Conservation (phyloP, 2,329 filamentous ascomycete species). For the Ceratocystis eucalypticola region DNA sequence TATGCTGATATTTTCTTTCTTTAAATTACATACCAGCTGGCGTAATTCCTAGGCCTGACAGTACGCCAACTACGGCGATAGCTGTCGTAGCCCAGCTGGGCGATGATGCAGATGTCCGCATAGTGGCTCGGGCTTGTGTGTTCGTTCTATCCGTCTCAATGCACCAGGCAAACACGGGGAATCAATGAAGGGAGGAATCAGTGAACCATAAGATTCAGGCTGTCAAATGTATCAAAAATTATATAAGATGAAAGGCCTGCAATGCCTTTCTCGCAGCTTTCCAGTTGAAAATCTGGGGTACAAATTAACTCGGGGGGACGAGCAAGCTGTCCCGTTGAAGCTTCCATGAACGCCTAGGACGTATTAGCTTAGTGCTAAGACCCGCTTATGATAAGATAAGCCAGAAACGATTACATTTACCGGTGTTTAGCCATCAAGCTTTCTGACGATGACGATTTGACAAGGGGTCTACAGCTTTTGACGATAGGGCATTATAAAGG, state of each 20-base stretch:
- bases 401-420: background rate
- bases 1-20: background rate
- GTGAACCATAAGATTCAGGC: background rate
- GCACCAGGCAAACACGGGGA: conserved; percentile 1
- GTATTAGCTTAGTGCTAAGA: background rate
- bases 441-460: background rate
- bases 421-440: background rate
- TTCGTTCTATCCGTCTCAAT: conserved; percentile 7
- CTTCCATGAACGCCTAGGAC: background rate
- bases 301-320: background rate
- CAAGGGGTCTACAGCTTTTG: background rate
- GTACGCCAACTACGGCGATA: conserved; percentile 12
- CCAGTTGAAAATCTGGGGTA: conserved; percentile 3
- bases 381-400: conserved; percentile 5
- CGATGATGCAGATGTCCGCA: conserved; percentile 15
- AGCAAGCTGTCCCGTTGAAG: conserved; percentile 19
- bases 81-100: conserved; percentile 15
- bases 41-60: conserved; percentile 12
- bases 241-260: background rate
- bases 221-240: background rate
- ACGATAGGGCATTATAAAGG: too few species aligned
- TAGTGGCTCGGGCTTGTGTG: conserved; percentile 11
- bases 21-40: conserved; percentile 18
- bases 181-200: conserved; percentile 4
- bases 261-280: background rate